These are phyloP conservation scores for Heterobasidion irregulare DNA, from an alignment of 1,284 basidiomycete species.

Conservation along the genomic window DNA sequence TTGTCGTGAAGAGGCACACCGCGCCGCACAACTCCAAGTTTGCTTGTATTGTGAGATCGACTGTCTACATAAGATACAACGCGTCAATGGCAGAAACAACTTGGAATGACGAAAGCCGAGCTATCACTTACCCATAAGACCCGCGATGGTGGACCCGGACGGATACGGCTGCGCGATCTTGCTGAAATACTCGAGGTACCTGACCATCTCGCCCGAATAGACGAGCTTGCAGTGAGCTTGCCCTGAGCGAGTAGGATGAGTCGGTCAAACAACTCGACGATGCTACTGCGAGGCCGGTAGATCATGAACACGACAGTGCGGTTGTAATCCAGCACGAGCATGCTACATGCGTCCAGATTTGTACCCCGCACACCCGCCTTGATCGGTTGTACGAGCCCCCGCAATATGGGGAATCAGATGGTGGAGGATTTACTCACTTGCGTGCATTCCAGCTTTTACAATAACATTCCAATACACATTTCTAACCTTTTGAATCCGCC, in stretches of 20 bases:
- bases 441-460: too few species aligned
- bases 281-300: constrained; percentile 97
- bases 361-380: too few species aligned
- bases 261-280: constrained; percentile 92
- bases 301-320: constrained; percentile 96
- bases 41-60: constrained; percentile 84
- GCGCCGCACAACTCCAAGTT: constrained; percentile 35
- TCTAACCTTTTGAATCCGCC: too few species aligned
- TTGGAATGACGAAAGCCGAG: too few species aligned
- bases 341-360: constrained; percentile 85
- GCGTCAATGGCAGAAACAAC: constrained; percentile 6
- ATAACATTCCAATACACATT: too few species aligned
- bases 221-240: too few species aligned
- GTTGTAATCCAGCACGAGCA: constrained; percentile 84
- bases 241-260: constrained; percentile 82
- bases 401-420: too few species aligned
- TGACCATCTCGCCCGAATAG: constrained; percentile 71
- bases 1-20: too few species aligned
- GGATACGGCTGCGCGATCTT: constrained; percentile 73
- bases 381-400: too few species aligned
- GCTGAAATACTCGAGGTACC: constrained; percentile 78
- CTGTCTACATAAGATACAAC: constrained; percentile 31
- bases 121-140: constrained; percentile 70
- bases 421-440: too few species aligned
- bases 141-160: constrained; percentile 97